Evolutionary conservation across 441 rosid genomes (phyloP), one percentile per base, ranked within the genome.

Genomic region (Mallotus japonicus): DNA sequence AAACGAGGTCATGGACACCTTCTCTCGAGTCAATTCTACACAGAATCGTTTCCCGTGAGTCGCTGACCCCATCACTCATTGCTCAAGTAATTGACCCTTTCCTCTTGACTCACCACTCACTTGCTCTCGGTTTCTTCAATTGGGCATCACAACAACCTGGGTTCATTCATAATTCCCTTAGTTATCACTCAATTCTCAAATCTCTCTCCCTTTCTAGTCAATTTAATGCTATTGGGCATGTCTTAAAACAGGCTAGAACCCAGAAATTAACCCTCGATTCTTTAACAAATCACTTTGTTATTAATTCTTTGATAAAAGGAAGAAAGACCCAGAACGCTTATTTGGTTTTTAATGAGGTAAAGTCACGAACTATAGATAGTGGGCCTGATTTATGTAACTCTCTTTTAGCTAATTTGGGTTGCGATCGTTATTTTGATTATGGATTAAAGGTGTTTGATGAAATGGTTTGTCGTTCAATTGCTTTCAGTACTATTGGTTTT

Each of bases 91-190:
- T 94, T 73, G 95, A 94, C 80, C 90, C 92, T 2, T 83, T 76
- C 62, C 96, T 90, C 77, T 80, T 85, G 40, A 75, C 78, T 62
- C 92, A 92, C 70, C 88, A 84, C 71, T 86, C 93, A 0, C 92
- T 93, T 22, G 91, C 98, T 28, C 90, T 93, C 28, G 96, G 97
- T 57, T 90, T 93, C 85, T 93, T 93, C 89, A 82, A 92, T 76
- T 94, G 98, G 98, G 88, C 92, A 6, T 81, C 95, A 32, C 93
- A 92, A 78, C 96, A 90, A 66, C 96, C 98, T 15, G 87, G 88
- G 54, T 93, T 85, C 79, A 42, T 83, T 5, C 97, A 94, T 76
- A 87, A 83, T 62, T 77, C 92, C 1, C 32, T 84, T 62, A 83
- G 93, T 16, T 94, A 90, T 73, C 85, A 84, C 34, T 88, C 97